phyloP scores from a whole-genome alignment of 768 basidiomycete genomes.

The Naematelia aurantialba region DNA sequence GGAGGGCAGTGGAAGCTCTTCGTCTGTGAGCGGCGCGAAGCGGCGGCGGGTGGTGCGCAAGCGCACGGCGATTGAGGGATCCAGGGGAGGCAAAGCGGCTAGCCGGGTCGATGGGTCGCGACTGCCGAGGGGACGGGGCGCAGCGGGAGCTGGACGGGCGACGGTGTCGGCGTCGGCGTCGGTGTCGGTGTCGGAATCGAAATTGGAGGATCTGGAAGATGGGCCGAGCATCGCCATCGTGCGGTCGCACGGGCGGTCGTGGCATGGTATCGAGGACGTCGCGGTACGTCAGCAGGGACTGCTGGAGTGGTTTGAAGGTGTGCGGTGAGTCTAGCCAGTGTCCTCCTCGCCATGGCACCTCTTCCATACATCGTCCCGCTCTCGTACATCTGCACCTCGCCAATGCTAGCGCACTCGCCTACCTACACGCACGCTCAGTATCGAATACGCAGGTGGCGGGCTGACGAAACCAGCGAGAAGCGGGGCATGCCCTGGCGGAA shows the following conservation, averaged over 20 bases:
- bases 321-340: constrained; percentile 51
- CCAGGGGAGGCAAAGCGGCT: too few species aligned
- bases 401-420: background rate
- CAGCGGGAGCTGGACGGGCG: too few species aligned
- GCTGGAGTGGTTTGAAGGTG: constrained; percentile 65
- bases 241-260: constrained; percentile 24
- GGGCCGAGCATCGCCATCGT: constrained; percentile 9
- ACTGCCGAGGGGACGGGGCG: too few species aligned
- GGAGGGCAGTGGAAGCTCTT: too few species aligned
- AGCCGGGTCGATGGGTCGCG: too few species aligned
- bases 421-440: background rate
- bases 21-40: too few species aligned
- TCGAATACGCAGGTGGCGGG: background rate
- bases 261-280: constrained; percentile 27
- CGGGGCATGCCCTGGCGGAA: constrained; percentile 94
- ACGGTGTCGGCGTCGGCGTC: too few species aligned
- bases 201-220: constrained; percentile 35
- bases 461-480: constrained; percentile 44
- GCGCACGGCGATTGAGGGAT: too few species aligned
- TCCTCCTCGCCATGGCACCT: background rate
- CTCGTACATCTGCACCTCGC: background rate
- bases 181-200: too few species aligned
- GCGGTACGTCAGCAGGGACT: constrained; percentile 36
- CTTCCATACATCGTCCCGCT: background rate
- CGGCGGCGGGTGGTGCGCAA: too few species aligned